phyloP scores from a whole-genome alignment of 2,329 filamentous ascomycete species.

The Arachnomyces sp. region DNA sequence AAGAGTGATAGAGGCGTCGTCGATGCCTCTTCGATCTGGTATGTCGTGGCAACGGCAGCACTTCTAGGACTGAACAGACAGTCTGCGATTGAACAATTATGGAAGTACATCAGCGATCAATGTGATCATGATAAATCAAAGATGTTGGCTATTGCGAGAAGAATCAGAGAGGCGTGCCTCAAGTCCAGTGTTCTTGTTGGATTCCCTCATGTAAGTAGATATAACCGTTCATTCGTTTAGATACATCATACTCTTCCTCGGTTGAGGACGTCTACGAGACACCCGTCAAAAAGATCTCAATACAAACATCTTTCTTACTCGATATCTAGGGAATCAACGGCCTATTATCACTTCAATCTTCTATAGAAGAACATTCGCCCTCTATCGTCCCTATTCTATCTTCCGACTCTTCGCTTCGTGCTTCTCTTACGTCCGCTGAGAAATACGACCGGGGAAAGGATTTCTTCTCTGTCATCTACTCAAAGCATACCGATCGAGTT shows the following conservation, averaged over 20 bases:
- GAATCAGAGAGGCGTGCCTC: constrained; percentile 20
- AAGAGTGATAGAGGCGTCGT: not conserved
- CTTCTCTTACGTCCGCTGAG: constrained; percentile 7
- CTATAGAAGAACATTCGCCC: constrained; percentile 14
- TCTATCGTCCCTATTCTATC: constrained; percentile 9
- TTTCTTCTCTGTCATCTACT: constrained; percentile 21
- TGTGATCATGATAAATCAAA: not conserved
- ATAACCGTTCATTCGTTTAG: not conserved
- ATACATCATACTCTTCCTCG: no score
- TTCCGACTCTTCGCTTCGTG: constrained; percentile 16
- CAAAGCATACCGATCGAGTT: constrained; percentile 19
- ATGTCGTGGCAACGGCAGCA: constrained; percentile 18
- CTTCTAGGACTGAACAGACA: constrained; percentile 21
- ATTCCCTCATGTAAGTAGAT: constrained; percentile 18
- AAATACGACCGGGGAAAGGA: constrained; percentile 19
- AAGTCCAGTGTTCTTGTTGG: constrained; percentile 23
- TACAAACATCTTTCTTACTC: no score
- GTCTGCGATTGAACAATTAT: constrained; percentile 17
- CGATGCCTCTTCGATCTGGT: constrained; percentile 16
- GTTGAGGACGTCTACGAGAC: no score
- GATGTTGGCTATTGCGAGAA: constrained; percentile 14
- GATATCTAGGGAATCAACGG: constrained; percentile 18
- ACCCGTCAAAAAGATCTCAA: no score
- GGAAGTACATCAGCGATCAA: constrained; percentile 15
- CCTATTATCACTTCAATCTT: constrained; percentile 16